Percentiles rank a stretch among this genome's conserved stretches.
Evolutionary conservation across 345 rosid genomes (phyloP).

Genomic region (Mangifera indica): DNA sequence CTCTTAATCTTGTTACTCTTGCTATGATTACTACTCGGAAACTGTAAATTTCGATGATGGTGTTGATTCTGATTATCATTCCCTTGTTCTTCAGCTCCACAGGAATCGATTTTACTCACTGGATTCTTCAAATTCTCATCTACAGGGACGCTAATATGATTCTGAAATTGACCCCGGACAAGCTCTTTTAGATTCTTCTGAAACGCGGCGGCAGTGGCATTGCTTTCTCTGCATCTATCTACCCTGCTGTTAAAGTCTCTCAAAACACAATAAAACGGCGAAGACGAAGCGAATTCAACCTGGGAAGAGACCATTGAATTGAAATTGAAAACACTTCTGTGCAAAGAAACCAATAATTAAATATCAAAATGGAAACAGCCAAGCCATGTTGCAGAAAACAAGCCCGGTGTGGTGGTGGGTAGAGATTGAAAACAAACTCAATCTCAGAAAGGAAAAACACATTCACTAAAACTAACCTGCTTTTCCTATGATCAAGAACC

Average conservation of each 20-base stretch:
- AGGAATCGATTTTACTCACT: background rate
- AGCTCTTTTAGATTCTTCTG: conserved; percentile 62
- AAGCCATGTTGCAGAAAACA: conserved; percentile 1
- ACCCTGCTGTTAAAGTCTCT: conserved; percentile 54
- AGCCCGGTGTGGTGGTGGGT: background rate
- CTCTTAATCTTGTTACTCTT: background rate
- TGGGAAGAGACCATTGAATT: conserved; percentile 64
- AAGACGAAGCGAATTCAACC: conserved; percentile 57
- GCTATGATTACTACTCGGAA: conserved; percentile 11
- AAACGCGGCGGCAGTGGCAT: conserved; percentile 42
- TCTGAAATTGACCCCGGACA: conserved; percentile 58
- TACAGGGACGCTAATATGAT: conserved; percentile 33
- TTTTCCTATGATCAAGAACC: background rate
- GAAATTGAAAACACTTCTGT: background rate
- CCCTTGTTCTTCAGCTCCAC: conserved; percentile 2
- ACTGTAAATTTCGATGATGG: conserved; percentile 13
- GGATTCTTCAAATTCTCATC: conserved; percentile 20
- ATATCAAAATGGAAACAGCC: background rate
- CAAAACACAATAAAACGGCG: conserved; percentile 58
- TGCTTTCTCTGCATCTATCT: conserved; percentile 42
- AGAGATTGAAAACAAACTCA: conserved; percentile 8
- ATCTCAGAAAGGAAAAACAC: conserved; percentile 7
- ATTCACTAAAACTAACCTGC: background rate
- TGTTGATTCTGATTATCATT: background rate
- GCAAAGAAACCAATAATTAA: background rate